phyloP scores from a whole-genome alignment of 192 early-diverging fungal genomes.

The Coemansia sp. region DNA sequence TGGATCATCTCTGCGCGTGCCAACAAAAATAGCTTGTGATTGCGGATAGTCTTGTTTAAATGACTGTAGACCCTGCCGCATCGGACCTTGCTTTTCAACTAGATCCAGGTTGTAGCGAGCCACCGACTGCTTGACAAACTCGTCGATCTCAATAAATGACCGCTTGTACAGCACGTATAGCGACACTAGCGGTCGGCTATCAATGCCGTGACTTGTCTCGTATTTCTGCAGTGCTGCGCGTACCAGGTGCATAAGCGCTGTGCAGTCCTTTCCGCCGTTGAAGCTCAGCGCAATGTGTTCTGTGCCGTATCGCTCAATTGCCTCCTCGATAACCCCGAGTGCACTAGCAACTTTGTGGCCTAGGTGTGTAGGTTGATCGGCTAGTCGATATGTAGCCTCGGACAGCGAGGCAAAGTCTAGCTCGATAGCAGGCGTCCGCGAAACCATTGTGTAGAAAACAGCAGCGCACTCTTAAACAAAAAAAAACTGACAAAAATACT shows the following conservation, averaged over 20 bases:
- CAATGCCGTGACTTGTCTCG: slow-evolving; percentile 4
- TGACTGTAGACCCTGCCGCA: slow-evolving; percentile 74
- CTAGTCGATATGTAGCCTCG: slow-evolving; percentile 31
- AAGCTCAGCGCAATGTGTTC: slow-evolving; percentile 75
- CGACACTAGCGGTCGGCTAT: slow-evolving; percentile 50
- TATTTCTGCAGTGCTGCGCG: slow-evolving; percentile 62
- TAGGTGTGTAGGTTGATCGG: slow-evolving; percentile 20
- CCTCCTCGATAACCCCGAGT: slow-evolving; percentile 46
- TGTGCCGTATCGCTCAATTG: slow-evolving; percentile 52
- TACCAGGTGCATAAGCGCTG: slow-evolving; percentile 81
- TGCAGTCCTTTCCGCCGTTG: slow-evolving; percentile 98
- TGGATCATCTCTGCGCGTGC: slow-evolving; percentile 73
- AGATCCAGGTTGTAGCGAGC: slow-evolving; percentile 71
- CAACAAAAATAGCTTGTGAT: slow-evolving; percentile 79
- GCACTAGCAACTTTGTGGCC: slow-evolving; percentile 36
- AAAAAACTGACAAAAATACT: background rate
- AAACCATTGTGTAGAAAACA: slow-evolving; percentile 26
- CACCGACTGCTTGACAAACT: slow-evolving; percentile 75
- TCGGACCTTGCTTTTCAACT: slow-evolving; percentile 64
- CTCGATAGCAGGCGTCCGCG: slow-evolving; percentile 18
- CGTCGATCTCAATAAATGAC: slow-evolving; percentile 83
- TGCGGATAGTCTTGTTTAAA: slow-evolving; percentile 61
- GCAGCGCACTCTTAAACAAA: background rate
- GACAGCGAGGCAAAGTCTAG: slow-evolving; percentile 35
- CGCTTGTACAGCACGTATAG: slow-evolving; percentile 78